phyloP scores from a whole-genome alignment of 805 yeast genomes.

The Teunomyces pallodes region DNA sequence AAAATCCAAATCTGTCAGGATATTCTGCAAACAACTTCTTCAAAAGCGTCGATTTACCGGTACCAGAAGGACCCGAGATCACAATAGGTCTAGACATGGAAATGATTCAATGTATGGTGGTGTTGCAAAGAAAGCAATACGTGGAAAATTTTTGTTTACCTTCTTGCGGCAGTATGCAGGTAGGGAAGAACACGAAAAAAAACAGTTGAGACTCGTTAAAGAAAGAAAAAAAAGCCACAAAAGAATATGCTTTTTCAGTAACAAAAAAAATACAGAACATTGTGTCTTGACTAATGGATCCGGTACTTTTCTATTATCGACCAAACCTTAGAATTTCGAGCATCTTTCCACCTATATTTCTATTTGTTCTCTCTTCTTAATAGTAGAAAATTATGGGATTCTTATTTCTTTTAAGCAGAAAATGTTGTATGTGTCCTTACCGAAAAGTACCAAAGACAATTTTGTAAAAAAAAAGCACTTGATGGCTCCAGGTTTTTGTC shows the following conservation, averaged over 20 bases:
- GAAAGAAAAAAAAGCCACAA: too few relatives aligned
- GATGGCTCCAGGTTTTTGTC: background rate
- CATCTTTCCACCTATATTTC: too few relatives aligned
- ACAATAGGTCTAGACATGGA: constrained; percentile 74
- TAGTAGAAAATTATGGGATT: too few relatives aligned
- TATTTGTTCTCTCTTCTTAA: too few relatives aligned
- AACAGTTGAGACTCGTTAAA: too few relatives aligned
- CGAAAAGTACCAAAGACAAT: background rate
- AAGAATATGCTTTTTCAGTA: too few relatives aligned
- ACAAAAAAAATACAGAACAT: too few relatives aligned
- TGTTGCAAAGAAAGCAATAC: too few relatives aligned
- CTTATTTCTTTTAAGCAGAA: background rate
- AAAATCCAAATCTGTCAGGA: constrained; percentile 89
- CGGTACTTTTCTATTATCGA: too few relatives aligned
- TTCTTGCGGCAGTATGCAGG: background rate
- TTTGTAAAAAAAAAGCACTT: background rate
- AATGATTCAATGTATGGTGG: background rate
- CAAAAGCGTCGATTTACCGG: constrained; percentile 93
- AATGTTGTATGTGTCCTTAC: background rate
- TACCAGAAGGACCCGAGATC: constrained; percentile 93
- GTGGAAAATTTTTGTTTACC: constrained; percentile 2
- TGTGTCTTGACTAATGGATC: too few relatives aligned
- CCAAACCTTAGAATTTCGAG: too few relatives aligned
- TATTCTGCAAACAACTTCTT: constrained; percentile 86
- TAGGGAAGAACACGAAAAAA: background rate